Evolutionary conservation across 208 protist species (phyloP).

Genomic region (Trypanosoma caninum): DNA sequence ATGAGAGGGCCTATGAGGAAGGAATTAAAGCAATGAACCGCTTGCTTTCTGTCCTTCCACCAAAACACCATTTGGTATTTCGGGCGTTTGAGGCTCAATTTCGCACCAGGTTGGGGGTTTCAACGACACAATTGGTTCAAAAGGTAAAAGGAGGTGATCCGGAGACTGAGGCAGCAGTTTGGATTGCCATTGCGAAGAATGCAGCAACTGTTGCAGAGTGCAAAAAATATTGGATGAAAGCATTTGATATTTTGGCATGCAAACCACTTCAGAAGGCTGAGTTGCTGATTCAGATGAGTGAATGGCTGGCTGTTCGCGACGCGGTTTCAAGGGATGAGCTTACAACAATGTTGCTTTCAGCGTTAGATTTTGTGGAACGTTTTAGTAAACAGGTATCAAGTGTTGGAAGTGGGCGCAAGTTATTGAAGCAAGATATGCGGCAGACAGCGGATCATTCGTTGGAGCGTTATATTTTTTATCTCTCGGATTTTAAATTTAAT

Average conservation of each 20-base stretch:
- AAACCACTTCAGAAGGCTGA: constrained; percentile 42
- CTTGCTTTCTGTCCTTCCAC: constrained; percentile 48
- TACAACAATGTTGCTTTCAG: constrained; percentile 28
- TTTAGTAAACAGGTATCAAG: background rate
- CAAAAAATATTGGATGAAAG: constrained; percentile 40
- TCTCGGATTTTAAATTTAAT: background rate
- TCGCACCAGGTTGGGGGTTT: constrained; percentile 37
- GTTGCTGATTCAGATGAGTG: constrained; percentile 35
- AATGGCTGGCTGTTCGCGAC: constrained; percentile 24
- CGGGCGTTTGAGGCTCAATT: constrained; percentile 52
- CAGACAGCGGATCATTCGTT: constrained; percentile 15
- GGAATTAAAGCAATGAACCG: constrained; percentile 39
- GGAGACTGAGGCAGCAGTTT: constrained; percentile 62
- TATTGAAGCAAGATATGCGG: background rate
- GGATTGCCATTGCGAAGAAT: constrained; percentile 52
- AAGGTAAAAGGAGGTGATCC: constrained; percentile 43
- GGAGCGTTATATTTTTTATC: constrained; percentile 4
- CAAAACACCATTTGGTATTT: constrained; percentile 50
- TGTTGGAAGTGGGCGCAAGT: background rate
- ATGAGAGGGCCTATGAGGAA: constrained; percentile 32
- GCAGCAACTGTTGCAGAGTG: constrained; percentile 23
- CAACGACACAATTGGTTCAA: constrained; percentile 31
- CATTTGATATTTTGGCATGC: constrained; percentile 33
- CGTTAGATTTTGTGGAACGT: constrained; percentile 29
- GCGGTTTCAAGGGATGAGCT: constrained; percentile 25